Percentiles rank a stretch among this genome's conserved stretches.
Conservation (phyloP, 495 filamentous ascomycete genomes). For the Letharia lupina region DNA sequence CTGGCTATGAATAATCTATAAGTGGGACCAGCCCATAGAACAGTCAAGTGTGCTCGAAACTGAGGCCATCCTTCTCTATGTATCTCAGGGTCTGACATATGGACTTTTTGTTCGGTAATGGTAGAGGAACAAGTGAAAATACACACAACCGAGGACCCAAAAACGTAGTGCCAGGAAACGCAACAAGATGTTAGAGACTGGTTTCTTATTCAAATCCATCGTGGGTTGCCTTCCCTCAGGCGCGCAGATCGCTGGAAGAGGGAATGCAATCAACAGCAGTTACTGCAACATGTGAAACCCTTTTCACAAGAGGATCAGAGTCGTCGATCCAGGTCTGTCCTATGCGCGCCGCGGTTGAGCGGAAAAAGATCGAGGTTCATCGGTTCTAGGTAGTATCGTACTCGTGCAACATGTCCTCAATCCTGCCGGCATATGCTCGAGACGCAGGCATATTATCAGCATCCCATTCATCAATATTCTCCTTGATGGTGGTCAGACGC, state of each 20-base stretch:
- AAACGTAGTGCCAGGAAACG: background rate
- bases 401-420: constrained; percentile 18
- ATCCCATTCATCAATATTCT: constrained; percentile 34
- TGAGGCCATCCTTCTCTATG: background rate
- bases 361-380: constrained; percentile 23
- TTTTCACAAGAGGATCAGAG: background rate
- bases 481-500: constrained; percentile 30
- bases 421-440: constrained; percentile 9
- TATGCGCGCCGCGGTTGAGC: constrained; percentile 3
- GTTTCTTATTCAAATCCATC: background rate
- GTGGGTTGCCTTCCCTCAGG: background rate
- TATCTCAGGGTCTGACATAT: background rate
- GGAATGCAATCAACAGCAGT: background rate
- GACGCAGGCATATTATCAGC: constrained; percentile 31
- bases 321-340: background rate
- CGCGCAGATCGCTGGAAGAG: background rate
- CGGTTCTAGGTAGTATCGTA: constrained; percentile 12
- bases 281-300: background rate
- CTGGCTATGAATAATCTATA: background rate
- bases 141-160: background rate
- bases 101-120: background rate
- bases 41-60: background rate
- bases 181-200: background rate
- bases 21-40: background rate
- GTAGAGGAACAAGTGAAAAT: background rate